phyloP scores from a whole-genome alignment of 2,329 filamentous ascomycete species.

The Pleomassaria siparia region DNA sequence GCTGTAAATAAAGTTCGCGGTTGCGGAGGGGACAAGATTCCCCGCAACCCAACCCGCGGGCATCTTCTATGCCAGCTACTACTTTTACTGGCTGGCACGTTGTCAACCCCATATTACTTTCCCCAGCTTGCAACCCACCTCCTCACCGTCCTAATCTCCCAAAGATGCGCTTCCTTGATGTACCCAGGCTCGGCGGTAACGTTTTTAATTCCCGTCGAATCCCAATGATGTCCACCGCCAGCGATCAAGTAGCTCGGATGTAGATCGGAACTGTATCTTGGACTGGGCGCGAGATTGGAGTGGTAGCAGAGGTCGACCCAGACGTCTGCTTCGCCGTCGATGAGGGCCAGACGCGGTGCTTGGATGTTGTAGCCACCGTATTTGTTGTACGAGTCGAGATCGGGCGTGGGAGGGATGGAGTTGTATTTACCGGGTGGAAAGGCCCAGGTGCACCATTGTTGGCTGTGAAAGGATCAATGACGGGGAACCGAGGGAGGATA shows the following conservation, averaged over 20 bases:
- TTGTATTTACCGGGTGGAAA: conserved; percentile 53
- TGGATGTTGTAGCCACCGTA: conserved; percentile 53
- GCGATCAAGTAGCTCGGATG: conserved; percentile 54
- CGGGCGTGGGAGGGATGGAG: conserved; percentile 47
- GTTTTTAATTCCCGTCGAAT: conserved; percentile 45
- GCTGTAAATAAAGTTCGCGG: too few species aligned
- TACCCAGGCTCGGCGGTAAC: conserved; percentile 53
- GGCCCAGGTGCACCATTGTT: conserved; percentile 59
- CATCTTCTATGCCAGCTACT: too few species aligned
- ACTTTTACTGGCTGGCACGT: too few species aligned
- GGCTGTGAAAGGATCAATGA: conserved; percentile 15
- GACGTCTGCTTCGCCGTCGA: conserved; percentile 56
- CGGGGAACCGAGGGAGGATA: too few species aligned
- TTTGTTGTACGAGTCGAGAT: conserved; percentile 46
- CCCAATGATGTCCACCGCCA: conserved; percentile 57
- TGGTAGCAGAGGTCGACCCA: conserved; percentile 58
- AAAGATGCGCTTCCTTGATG: conserved; percentile 53
- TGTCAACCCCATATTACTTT: background rate
- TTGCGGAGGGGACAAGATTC: too few species aligned
- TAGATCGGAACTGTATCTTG: conserved; percentile 44
- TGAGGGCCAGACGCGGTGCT: conserved; percentile 53
- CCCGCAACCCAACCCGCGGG: too few species aligned
- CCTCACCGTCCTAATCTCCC: conserved; percentile 53
- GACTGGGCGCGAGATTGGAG: conserved; percentile 44
- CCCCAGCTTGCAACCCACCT: conserved; percentile 28